Evolutionary conservation across 2,329 filamentous ascomycete genomes (phyloP).

Genomic region (Neurospora sp.): DNA sequence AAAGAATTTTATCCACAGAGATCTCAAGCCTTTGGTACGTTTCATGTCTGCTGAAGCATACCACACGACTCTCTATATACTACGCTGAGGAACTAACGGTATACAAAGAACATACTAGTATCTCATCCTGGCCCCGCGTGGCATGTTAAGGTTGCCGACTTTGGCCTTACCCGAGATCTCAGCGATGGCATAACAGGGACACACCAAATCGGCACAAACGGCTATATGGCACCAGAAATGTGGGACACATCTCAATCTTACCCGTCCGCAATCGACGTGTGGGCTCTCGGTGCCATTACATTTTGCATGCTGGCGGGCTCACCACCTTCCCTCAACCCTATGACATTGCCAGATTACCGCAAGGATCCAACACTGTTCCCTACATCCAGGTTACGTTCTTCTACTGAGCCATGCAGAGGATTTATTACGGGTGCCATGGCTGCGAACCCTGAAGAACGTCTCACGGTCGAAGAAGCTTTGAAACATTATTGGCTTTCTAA

Average conservation of each 20-base stretch:
- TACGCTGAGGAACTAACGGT: too few species aligned
- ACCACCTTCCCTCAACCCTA: neutral
- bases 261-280: conserved; percentile 17
- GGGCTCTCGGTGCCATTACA: conserved; percentile 17
- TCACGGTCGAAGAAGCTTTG: neutral
- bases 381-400: neutral
- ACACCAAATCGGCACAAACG: conserved; percentile 11
- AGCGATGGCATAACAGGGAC: conserved; percentile 9
- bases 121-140: conserved; percentile 11
- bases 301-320: conserved; percentile 10
- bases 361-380: neutral
- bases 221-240: conserved; percentile 17
- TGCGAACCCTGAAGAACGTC: neutral
- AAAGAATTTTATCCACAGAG: conserved; percentile 14
- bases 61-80: too few species aligned
- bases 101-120: conserved; percentile 20
- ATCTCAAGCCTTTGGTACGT: conserved; percentile 12
- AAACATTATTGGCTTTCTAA: neutral
- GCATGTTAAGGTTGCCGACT: conserved; percentile 22
- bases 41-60: too few species aligned
- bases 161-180: conserved; percentile 17
- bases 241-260: conserved; percentile 2
- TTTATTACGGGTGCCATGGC: neutral
- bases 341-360: conserved; percentile 1
- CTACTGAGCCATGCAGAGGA: neutral